These are phyloP conservation scores for Neofusicoccum sp. DNA, from an alignment of 2,329 filamentous ascomycete genomes.

Conservation along the genomic window DNA sequence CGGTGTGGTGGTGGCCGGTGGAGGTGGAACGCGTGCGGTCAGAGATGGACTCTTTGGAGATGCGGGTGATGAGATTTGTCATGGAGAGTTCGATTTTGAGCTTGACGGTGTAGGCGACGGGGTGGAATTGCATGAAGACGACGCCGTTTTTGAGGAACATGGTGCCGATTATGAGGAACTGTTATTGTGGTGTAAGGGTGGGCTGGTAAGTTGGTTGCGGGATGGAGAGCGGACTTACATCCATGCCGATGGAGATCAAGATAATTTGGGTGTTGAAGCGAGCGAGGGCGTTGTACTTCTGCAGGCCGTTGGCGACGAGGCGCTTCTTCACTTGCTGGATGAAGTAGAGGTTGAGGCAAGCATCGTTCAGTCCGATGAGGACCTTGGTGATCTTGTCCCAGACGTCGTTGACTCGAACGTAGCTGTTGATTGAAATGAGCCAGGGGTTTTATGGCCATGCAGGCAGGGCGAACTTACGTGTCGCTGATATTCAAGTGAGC, in stretches of 20 bases:
- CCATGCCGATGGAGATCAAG: constrained; percentile 27
- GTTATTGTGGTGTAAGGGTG: background rate
- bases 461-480: constrained; percentile 19
- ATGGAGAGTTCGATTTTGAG: constrained; percentile 48
- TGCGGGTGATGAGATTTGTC: constrained; percentile 39
- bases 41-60: constrained; percentile 9
- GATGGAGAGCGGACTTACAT: constrained; percentile 20
- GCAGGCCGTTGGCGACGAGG: constrained; percentile 27
- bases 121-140: constrained; percentile 40
- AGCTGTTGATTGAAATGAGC: no score
- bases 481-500: constrained; percentile 26
- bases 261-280: constrained; percentile 30
- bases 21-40: constrained; percentile 5
- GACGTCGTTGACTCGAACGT: constrained; percentile 23
- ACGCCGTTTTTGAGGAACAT: constrained; percentile 15
- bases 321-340: constrained; percentile 26
- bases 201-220: background rate
- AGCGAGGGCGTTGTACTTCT: constrained; percentile 29
- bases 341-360: constrained; percentile 30
- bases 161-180: constrained; percentile 17
- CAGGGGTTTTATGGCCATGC: no score
- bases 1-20: constrained; percentile 2
- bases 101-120: constrained; percentile 44
- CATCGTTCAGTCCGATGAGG: constrained; percentile 27
- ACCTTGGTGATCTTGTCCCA: constrained; percentile 26